These are phyloP conservation scores for Candolleomyces eurysporus DNA, from an alignment of 768 basidiomycete genomes.

Conservation along the genomic window DNA sequence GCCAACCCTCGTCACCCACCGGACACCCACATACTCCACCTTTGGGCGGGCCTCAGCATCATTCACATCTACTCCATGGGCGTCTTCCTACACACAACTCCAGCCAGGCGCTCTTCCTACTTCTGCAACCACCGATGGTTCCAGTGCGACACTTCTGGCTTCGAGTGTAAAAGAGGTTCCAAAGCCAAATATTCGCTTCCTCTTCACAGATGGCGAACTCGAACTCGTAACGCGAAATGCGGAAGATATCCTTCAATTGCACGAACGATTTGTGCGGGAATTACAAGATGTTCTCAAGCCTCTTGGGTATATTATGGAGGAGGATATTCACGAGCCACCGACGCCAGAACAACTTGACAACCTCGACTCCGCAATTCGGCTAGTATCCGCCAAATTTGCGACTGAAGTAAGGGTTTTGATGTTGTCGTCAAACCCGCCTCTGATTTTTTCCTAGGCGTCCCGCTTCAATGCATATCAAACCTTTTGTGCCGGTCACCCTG, in stretches of 20 bases:
- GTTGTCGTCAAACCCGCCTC: constrained; percentile 8
- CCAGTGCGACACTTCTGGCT: constrained; percentile 19
- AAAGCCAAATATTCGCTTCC: constrained; percentile 39
- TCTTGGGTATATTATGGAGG: constrained; percentile 46
- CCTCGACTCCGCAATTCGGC: constrained; percentile 45
- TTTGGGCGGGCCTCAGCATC: constrained; percentile 42
- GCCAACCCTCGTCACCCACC: constrained; percentile 41
- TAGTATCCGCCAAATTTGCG: constrained; percentile 55
- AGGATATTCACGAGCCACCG: constrained; percentile 17
- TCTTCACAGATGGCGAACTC: constrained; percentile 60
- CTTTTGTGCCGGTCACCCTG: constrained; percentile 86
- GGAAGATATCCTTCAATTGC: constrained; percentile 62
- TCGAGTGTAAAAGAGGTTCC: constrained; percentile 22
- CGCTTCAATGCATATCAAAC: constrained; percentile 77
- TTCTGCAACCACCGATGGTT: constrained; percentile 5
- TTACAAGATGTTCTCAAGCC: constrained; percentile 49
- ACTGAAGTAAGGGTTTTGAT: constrained; percentile 42
- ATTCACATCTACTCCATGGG: constrained; percentile 44
- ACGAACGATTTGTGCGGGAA: constrained; percentile 62
- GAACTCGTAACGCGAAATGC: constrained; percentile 65
- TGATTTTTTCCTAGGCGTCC: constrained; percentile 49
- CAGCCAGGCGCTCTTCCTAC: constrained; percentile 20
- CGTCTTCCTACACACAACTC: constrained; percentile 40
- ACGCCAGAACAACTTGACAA: constrained; percentile 23
- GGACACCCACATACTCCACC: constrained; percentile 34